Base-by-base conservation (phyloP, 352 stramenopile genomes). In the Globisporangium iwayamae region DNA sequence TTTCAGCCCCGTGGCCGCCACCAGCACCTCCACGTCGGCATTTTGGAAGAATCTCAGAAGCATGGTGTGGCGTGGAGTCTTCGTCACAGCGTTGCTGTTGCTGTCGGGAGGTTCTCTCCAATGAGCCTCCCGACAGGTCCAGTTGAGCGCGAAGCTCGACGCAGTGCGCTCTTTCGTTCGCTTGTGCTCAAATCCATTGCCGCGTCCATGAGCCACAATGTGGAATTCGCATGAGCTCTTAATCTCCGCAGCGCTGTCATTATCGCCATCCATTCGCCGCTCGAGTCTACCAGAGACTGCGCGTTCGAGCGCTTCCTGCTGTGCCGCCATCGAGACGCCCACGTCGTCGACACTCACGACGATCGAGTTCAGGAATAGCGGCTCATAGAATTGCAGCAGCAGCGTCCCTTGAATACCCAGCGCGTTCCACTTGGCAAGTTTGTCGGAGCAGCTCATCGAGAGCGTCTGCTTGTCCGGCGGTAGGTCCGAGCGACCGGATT, bases 391-490 rank as follows among this genome's bases (percentile, higher is more conserved):
- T 41, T 79, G 75, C 51, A 85, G 65, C 45, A 95, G 63, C 46
- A 93, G 56, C 8, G 67, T 73, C 55, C 94, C 93, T 57, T 98
- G 90, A 10, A 97, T 62, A 9, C 94, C 94, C 5, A 91, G 28
- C 9, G 79, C 63, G 38, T 76, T 80, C 94, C 94, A 98, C 70
- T 85, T 83, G 39, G 89, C 81, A 53, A 98, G 50, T 76, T 98
- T 98, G 69, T 98, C 92, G 10, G 86, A 96, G 71, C 94, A 98
- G 47, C 91, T 98, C 89, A 98, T 96, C 3, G 85, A 97, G 43
- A 88, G 71, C 56, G 89, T 96, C 72, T 93, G 87, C 53, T 96
- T 90, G 58, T 91, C 76, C 20, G 62, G 32, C 10, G 90, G 83
- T 20, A 98, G 72, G 71, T 98, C 96, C 0, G 94, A 98, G 38